phyloP scores from a whole-genome alignment of 2,329 filamentous ascomycete genomes.

The Cyclaneusma minus region DNA sequence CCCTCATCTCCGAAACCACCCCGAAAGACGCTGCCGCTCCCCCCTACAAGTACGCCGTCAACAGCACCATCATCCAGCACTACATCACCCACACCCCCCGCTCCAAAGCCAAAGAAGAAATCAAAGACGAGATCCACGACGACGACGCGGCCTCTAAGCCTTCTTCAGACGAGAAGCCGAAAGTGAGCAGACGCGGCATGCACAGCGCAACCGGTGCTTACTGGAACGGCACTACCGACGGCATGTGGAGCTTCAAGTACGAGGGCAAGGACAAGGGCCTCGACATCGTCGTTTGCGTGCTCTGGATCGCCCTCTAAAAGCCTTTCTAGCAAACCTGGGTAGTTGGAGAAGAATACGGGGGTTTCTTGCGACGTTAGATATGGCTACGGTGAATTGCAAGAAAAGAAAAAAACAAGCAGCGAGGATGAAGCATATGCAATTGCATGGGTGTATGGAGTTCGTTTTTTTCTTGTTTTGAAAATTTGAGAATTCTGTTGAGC shows the following conservation, averaged over 20 bases:
- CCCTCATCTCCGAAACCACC: slow-evolving; percentile 61
- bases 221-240: slow-evolving; percentile 84
- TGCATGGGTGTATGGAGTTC: too few species aligned
- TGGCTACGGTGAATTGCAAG: too few species aligned
- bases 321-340: background rate
- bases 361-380: too few species aligned
- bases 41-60: slow-evolving; percentile 85
- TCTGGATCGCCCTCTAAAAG: slow-evolving; percentile 57
- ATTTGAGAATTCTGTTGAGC: too few species aligned
- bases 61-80: slow-evolving; percentile 97
- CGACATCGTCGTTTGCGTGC: slow-evolving; percentile 56
- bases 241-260: slow-evolving; percentile 82
- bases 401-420: too few species aligned
- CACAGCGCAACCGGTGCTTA: slow-evolving; percentile 73
- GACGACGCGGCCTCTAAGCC: slow-evolving; percentile 30
- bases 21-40: slow-evolving; percentile 40
- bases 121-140: slow-evolving; percentile 34
- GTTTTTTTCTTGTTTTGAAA: too few species aligned
- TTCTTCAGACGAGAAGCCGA: slow-evolving; percentile 48
- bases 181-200: slow-evolving; percentile 78
- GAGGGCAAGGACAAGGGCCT: slow-evolving; percentile 53
- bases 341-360: too few species aligned
- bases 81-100: slow-evolving; percentile 45
- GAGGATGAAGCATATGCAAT: too few species aligned
- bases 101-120: slow-evolving; percentile 25